Evolutionary conservation across 2,329 filamentous ascomycete species (phyloP), one percentile per base, ranked within the genome.

Genomic region (Microthyrium microscopicum): DNA sequence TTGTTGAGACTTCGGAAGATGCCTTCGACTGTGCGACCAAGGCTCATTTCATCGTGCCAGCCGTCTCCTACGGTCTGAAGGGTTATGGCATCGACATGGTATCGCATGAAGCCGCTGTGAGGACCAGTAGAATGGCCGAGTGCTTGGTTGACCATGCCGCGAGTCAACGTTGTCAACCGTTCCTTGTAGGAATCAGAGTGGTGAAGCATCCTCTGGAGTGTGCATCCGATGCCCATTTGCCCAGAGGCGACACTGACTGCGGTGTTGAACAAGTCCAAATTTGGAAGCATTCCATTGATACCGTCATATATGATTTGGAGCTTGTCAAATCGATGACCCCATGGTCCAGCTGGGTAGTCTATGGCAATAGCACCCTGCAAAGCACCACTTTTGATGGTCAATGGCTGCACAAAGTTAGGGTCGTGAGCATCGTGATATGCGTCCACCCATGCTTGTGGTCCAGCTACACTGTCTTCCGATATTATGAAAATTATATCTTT

Each of bases 41-140:
- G 73, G 7, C 79, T 80, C 82, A 95, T 95, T 57, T 95, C 89
- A 52, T 98, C 89, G 49, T 95, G 83, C 83, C 84, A 93, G 20
- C 89, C 89, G 26, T 87, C 66, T 1, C 87, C 87, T 39, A 83
- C 79, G 0, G 89, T 82, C 48, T 89, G 83, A 26, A 98, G 61
- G 1, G 89, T 98, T 41, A 98, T 77, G 3, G 89, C 89, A 52
- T 98, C 89, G 40, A 98, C 80, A 46, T 95, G 89, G 51, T 98
- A 98, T 1, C 89, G 84, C 49, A 98, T 94, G 53, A 98, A 98
- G 44, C 78, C 79, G 53, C 83, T 93, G 53, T 98, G 89, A 2
- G 87, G 77, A 4, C 89, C 89, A 4, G 82, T 83, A 4, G 84
- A 80, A 44, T 87, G 77, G 1, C 89, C 89, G 2, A 94, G 61